Base-by-base conservation (phyloP, 352 stramenopile species). In the Thalassiosira hispida region DNA sequence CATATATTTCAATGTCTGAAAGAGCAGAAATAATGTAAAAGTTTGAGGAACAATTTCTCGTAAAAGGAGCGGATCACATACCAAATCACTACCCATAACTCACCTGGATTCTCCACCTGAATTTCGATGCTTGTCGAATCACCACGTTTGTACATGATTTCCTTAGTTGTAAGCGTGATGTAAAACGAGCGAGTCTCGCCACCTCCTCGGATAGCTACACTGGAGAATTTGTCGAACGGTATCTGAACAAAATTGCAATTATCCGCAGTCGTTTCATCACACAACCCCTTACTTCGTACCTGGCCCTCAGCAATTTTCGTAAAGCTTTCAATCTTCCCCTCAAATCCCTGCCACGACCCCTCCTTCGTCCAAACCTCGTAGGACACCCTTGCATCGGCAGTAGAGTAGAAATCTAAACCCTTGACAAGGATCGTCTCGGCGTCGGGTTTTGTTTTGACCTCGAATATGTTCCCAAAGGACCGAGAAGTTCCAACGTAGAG, bases 321-420 rank as follows among this genome's bases (percentile, higher is more conserved):
- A 29, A 53, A 62, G 7, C 8, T 16, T 29, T 67, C 29, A 2
- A 67, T 14, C 56, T 55, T 40, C 5, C 46, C 40, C 9, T 44
- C 46, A 18, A 33, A 55, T 38, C 57, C 66, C 1, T 67, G 25
- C 66, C 66, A 75, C 6, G 66, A 29, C 8, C 66, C 66, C 25
- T 66, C 53, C 27, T 75, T 75, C 12, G 44, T 55, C 22, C 49
- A 75, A 5, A 75, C 35, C 53, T 75, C 52, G 35, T 75, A 75
- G 51, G 25, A 33, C 11, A 75, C 35, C 16, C 23, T 68, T 23
- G 5, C 18, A 38, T 38, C 22, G 6, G 23, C 16, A 12, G 40
- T 44, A 2, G 40, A 55, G 25, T 68, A 68, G 23, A 68, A 57
- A 33, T 56, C 40, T 0, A 68, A 46, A 44, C 60, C 60, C n/a